Conservation (phyloP, 129 eudicot genomes). For the Lactuca saligna region DNA sequence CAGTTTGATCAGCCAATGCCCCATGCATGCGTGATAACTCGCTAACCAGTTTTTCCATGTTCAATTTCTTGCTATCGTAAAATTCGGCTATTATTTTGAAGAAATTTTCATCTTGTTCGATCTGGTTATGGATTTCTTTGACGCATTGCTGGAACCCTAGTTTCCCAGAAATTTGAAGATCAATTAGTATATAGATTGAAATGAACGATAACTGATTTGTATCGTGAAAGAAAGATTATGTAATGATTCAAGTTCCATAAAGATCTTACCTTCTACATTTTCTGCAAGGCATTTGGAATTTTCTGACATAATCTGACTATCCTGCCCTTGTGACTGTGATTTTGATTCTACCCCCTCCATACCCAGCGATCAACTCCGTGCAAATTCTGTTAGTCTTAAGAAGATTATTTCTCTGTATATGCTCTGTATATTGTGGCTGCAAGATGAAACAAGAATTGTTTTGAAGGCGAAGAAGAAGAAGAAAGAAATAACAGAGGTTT, state of each 20-base stretch:
- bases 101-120: conserved; percentile 38
- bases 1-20: conserved; percentile 50
- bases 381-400: conserved; percentile 7
- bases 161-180: conserved; percentile 4
- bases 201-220: background rate
- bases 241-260: background rate
- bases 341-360: conserved; percentile 44
- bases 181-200: conserved; percentile 12
- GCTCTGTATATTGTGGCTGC: background rate
- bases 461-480: background rate
- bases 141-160: conserved; percentile 54
- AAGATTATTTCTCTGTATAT: background rate
- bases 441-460: background rate
- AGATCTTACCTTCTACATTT: conserved; percentile 56
- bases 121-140: conserved; percentile 41
- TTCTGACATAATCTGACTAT: conserved; percentile 31
- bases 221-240: background rate
- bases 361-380: conserved; percentile 1
- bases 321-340: conserved; percentile 17
- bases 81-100: conserved; percentile 21
- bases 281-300: conserved; percentile 47
- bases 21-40: conserved; percentile 49
- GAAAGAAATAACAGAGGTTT: background rate
- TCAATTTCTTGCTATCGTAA: conserved; percentile 32
- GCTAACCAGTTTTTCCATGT: conserved; percentile 40